Evolutionary conservation across 1,284 basidiomycete species (phyloP), one percentile per base, ranked within the genome.

Genomic region (Rhodotorula sp.): DNA sequence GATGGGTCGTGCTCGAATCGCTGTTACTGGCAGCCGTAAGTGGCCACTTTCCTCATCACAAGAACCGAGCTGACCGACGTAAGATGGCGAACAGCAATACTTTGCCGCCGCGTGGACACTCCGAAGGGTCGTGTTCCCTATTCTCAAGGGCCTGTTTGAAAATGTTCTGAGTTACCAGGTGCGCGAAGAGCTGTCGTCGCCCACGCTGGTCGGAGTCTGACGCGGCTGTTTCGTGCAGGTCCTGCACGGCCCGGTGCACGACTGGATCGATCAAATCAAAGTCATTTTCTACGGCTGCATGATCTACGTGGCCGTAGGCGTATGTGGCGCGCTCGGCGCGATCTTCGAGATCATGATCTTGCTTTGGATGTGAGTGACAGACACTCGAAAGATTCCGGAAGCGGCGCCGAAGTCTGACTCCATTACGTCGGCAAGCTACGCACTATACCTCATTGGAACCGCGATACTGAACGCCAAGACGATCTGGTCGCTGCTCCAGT

Each of bases 191-290:
- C 28, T 28, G 2, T 10, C 18, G 52, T n/a, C 47, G n/a, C 3
- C 50, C 14, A 3, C 34, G 8, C 21, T 10, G 15, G 23, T 3
- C 3, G 34, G 2, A 5, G 10, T 26, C 19, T 34, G 23, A 45
- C 19, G 31, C 28, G 47, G 43, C 59, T 31, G 5, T 1, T 19
- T 15, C 15, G 21, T 3, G 10, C 38, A 66, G 64, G 26, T 49
- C 48, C 10, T 28, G 5, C 23, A 56, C 4, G 47, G 12, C 10
- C 60, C 57, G 0, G 55, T 70, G 28, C 38, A 48, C 31, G 45
- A 48, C 34, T 70, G 69, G 69, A 67, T 70, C 52, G 38, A 31
- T 8, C 34, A 55, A 8, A 55, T 61, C 52, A 64, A 70, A 26
- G 3, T 43, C 0, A 8, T 64, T 18, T 67, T 71, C 49, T 61